Conservation (phyloP, 1,284 basidiomycete species). For the Hemileia vastatrix region DNA sequence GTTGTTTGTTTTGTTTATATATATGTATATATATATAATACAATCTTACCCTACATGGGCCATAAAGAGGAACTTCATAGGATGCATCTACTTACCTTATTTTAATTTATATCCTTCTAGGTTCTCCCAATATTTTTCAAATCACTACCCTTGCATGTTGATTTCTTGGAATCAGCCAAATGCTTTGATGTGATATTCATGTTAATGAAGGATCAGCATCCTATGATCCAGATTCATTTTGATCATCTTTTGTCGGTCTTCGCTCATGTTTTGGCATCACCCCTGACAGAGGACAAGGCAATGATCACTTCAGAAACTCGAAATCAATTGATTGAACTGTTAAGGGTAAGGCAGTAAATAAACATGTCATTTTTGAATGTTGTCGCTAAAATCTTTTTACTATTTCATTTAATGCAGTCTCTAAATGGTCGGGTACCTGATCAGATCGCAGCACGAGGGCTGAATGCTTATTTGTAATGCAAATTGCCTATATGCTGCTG, state of each 20-base stretch:
- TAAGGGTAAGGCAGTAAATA: conserved; percentile 48
- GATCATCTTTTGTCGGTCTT: conserved; percentile 76
- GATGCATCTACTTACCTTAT: no score
- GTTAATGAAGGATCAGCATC: conserved; percentile 66
- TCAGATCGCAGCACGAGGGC: conserved; percentile 64
- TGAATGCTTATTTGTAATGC: conserved; percentile 46
- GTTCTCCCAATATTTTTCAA: conserved; percentile 75
- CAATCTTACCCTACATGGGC: no score
- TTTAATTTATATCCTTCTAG: conserved; percentile 33
- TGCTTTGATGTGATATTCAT: conserved; percentile 81
- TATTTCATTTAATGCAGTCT: conserved; percentile 31
- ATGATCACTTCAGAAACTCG: conserved; percentile 66
- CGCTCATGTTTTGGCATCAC: conserved; percentile 60
- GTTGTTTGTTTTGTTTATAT: no score
- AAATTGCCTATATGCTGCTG: no score
- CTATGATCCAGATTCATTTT: conserved; percentile 59
- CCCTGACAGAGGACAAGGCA: conserved; percentile 49
- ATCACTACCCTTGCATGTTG: conserved; percentile 76
- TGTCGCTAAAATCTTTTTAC: not conserved
- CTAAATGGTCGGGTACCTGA: conserved; percentile 64
- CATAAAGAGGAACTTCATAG: no score
- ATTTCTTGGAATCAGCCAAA: conserved; percentile 65
- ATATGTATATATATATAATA: no score
- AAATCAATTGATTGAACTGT: conserved; percentile 62
- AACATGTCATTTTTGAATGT: not conserved